A percentile compares a stretch with the other conserved stretches of the same genome.
These are phyloP conservation scores for Plenodomus tracheiphilus DNA, from an alignment of 2,329 filamentous ascomycete species.

Conservation along the genomic window DNA sequence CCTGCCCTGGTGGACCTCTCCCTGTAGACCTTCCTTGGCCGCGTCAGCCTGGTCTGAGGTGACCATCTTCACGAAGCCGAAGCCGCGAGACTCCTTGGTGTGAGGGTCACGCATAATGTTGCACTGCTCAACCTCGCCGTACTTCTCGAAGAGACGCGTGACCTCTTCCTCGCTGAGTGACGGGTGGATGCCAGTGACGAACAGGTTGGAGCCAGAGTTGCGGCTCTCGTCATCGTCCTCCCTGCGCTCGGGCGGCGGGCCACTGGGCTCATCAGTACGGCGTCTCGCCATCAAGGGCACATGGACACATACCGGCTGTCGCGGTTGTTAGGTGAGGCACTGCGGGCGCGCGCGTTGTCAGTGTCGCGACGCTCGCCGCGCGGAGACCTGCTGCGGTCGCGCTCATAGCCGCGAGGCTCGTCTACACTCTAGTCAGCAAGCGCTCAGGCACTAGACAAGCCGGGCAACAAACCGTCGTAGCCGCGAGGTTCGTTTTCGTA, in stretches of 20 bases:
- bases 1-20: constrained; percentile 91
- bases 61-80: constrained; percentile 99
- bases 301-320: constrained; percentile 40
- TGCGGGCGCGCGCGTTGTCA: constrained; percentile 64
- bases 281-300: constrained; percentile 2
- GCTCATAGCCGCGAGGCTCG: constrained; percentile 65
- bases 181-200: constrained; percentile 97
- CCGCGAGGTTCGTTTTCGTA: constrained; percentile 68
- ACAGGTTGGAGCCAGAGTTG: constrained; percentile 97
- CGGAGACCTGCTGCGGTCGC: constrained; percentile 69
- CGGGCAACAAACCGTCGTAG: constrained; percentile 63
- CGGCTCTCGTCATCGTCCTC: constrained; percentile 79
- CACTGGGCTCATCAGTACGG: constrained; percentile 44
- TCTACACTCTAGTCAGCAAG: constrained; percentile 44
- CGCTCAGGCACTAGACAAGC: constrained; percentile 7
- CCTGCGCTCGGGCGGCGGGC: constrained; percentile 52
- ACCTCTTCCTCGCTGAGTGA: constrained; percentile 88
- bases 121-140: constrained; percentile 97
- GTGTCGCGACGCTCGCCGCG: constrained; percentile 54
- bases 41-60: constrained; percentile 94
- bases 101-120: constrained; percentile 99
- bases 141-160: constrained; percentile 95
- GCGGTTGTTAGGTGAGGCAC: constrained; percentile 66
- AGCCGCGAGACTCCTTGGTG: constrained; percentile 96
- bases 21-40: constrained; percentile 93